These are phyloP conservation scores for Coniochaeta hoffmannii DNA, from an alignment of 2,329 filamentous ascomycete species.

Conservation along the genomic window DNA sequence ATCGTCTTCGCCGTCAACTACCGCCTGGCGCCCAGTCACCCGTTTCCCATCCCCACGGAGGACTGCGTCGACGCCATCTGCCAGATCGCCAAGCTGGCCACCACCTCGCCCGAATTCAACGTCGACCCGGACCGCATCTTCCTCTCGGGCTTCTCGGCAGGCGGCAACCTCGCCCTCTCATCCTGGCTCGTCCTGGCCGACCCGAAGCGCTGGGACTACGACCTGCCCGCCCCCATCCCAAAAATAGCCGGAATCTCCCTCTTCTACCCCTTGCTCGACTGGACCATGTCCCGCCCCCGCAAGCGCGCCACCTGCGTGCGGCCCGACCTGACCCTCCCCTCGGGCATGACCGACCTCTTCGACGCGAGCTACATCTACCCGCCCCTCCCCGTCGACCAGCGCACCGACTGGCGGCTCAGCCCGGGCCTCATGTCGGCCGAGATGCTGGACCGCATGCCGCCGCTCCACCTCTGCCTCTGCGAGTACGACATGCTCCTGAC, in stretches of 20 bases:
- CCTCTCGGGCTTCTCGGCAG: constrained; percentile 58
- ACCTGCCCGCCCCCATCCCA: constrained; percentile 32
- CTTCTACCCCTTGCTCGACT: constrained; percentile 58
- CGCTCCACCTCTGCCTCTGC: constrained; percentile 44
- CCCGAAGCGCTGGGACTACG: constrained; percentile 15
- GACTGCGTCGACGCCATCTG: constrained; percentile 57
- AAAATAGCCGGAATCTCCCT: constrained; percentile 46
- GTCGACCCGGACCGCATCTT: constrained; percentile 50
- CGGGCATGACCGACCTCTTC: constrained; percentile 53
- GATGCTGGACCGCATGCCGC: constrained; percentile 37
- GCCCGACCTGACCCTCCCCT: constrained; percentile 52
- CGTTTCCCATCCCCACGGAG: constrained; percentile 58
- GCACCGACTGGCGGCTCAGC: constrained; percentile 32
- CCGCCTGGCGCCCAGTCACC: constrained; percentile 57
- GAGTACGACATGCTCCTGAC: constrained; percentile 59
- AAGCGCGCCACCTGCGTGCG: constrained; percentile 46
- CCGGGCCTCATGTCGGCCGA: constrained; percentile 14
- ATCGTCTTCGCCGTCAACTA: constrained; percentile 61
- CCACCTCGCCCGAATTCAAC: constrained; percentile 28
- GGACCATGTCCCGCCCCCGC: constrained; percentile 46
- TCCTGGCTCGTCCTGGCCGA: constrained; percentile 26
- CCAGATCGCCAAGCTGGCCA: constrained; percentile 50
- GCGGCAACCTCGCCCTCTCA: constrained; percentile 47
- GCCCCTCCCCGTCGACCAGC: constrained; percentile 49
- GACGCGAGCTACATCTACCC: constrained; percentile 56